Evolutionary conservation across 2,329 filamentous ascomycete genomes (phyloP).

Genomic region (Thermochaetoides dissita): DNA sequence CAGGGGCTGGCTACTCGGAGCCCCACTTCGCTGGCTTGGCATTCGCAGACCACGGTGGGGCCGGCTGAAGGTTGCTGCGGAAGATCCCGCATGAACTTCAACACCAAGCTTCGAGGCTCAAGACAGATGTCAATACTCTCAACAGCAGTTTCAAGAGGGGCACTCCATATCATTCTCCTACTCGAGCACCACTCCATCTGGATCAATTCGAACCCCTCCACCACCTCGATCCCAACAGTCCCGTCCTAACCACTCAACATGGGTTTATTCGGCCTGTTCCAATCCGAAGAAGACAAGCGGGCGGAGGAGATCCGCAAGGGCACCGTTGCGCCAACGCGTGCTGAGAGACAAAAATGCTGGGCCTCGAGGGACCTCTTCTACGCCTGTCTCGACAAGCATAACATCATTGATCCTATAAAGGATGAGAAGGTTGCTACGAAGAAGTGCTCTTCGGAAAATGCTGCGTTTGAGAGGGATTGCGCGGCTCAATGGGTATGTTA

Average conservation of each 20-base stretch:
- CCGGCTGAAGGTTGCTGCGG: background rate
- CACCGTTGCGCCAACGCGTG: slow-evolving; percentile 66
- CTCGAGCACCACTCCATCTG: too few species aligned
- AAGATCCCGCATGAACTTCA: slow-evolving; percentile 5
- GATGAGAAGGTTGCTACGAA: slow-evolving; percentile 26
- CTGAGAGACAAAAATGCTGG: slow-evolving; percentile 75
- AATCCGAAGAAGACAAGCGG: slow-evolving; percentile 25
- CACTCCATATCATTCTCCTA: too few species aligned
- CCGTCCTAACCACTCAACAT: too few species aligned
- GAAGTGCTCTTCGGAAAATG: slow-evolving; percentile 27
- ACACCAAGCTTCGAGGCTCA: slow-evolving; percentile 1
- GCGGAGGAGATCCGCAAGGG: slow-evolving; percentile 41
- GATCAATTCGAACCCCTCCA: too few species aligned
- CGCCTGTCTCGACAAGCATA: slow-evolving; percentile 66
- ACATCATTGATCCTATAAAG: slow-evolving; percentile 56
- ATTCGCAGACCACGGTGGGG: too few species aligned
- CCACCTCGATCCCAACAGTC: too few species aligned
- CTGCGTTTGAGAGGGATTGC: slow-evolving; percentile 69
- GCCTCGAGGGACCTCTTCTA: slow-evolving; percentile 81
- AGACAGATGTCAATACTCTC: background rate
- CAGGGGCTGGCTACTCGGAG: background rate
- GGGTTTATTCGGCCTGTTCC: background rate
- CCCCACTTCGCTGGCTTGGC: background rate
- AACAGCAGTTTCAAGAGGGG: too few species aligned
- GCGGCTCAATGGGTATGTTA: slow-evolving; percentile 73